Conservation (phyloP, 2,329 filamentous ascomycete species). For the Xylariaceae sp. region DNA sequence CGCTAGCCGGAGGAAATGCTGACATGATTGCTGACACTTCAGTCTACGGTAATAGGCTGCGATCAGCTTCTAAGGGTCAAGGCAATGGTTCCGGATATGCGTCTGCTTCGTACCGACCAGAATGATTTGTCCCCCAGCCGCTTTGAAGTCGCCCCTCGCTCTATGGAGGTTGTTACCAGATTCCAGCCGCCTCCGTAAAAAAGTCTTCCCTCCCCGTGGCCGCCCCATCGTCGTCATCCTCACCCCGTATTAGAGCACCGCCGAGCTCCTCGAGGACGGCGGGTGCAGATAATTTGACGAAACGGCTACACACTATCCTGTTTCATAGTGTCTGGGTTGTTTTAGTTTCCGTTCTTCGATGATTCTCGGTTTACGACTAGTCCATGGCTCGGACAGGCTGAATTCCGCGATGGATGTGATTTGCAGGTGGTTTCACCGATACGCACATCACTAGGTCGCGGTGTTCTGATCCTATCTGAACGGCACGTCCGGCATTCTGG, state of each 20-base stretch:
- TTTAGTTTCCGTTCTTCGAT: slow-evolving; percentile 40
- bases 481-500: slow-evolving; percentile 40
- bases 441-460: slow-evolving; percentile 15
- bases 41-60: slow-evolving; percentile 84
- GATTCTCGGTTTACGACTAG: slow-evolving; percentile 36
- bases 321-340: slow-evolving; percentile 36
- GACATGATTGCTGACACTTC: slow-evolving; percentile 76
- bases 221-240: slow-evolving; percentile 19
- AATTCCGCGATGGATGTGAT: slow-evolving; percentile 20
- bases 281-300: slow-evolving; percentile 22
- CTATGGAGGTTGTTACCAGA: slow-evolving; percentile 26
- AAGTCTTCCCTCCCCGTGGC: slow-evolving; percentile 23
- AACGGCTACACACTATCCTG: slow-evolving; percentile 22
- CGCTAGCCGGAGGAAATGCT: slow-evolving; percentile 73
- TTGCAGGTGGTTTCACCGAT: slow-evolving; percentile 16
- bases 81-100: slow-evolving; percentile 40
- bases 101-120: slow-evolving; percentile 41
- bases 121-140: slow-evolving; percentile 37
- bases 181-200: slow-evolving; percentile 20
- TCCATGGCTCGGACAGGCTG: slow-evolving; percentile 34
- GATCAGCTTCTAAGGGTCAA: slow-evolving; percentile 73
- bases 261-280: slow-evolving; percentile 20
- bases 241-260: slow-evolving; percentile 16
- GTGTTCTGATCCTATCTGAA: slow-evolving; percentile 32
- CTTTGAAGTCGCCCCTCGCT: slow-evolving; percentile 22